phyloP scores from a whole-genome alignment of 2,329 filamentous ascomycete species.

The Allantophomopsis cytisporea region DNA sequence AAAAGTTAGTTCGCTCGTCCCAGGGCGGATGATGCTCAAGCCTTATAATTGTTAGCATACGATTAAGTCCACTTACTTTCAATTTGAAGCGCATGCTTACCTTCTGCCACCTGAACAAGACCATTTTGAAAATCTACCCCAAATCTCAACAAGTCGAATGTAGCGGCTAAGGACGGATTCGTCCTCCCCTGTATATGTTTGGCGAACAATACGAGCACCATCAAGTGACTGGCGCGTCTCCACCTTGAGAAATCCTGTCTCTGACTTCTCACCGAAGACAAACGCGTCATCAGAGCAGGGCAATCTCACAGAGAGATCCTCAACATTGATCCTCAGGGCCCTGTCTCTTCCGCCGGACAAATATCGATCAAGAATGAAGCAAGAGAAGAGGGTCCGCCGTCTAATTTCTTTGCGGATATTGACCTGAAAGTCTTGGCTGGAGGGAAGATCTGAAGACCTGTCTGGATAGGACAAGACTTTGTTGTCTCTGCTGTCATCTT shows the following conservation, averaged over 20 bases:
- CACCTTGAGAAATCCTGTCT: constrained; percentile 31
- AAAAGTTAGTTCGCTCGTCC: constrained; percentile 40
- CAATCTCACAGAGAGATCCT: constrained; percentile 50
- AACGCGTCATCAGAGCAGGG: constrained; percentile 56
- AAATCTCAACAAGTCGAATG: constrained; percentile 43
- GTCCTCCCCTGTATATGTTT: constrained; percentile 20
- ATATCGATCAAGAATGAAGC: constrained; percentile 59
- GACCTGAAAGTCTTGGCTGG: constrained; percentile 17
- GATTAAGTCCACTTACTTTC: not conserved
- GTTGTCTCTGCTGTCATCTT: constrained; percentile 24
- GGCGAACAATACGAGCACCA: constrained; percentile 28
- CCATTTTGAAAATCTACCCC: constrained; percentile 43
- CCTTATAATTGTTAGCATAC: constrained; percentile 1
- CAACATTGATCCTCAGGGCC: constrained; percentile 40
- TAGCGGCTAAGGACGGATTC: constrained; percentile 28
- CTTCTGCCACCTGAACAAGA: constrained; percentile 36
- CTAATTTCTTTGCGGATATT: constrained; percentile 49
- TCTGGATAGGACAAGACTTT: not conserved
- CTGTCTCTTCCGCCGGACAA: constrained; percentile 50
- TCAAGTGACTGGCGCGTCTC: constrained; percentile 24
- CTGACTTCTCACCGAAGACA: constrained; percentile 42
- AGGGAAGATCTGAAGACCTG: not conserved
- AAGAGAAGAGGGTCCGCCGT: constrained; percentile 62
- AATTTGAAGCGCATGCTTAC: not conserved
- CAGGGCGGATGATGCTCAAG: constrained; percentile 42